Conservation (phyloP, 164 flowering plant species). For the Tetracentron sinense region DNA sequence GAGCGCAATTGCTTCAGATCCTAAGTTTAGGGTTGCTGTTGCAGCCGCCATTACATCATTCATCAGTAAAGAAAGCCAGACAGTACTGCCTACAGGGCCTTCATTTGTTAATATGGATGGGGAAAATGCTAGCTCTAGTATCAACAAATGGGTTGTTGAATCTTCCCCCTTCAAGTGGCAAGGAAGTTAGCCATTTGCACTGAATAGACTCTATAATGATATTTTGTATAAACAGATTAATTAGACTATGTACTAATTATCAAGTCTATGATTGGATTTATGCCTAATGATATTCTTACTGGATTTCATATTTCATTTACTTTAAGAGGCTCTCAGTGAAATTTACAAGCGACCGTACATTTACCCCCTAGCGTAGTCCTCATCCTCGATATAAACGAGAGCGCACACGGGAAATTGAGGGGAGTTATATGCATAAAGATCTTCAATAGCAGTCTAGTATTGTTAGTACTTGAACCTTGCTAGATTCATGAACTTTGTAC, state of each 20-base stretch:
- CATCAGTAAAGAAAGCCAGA: slow-evolving; percentile 38
- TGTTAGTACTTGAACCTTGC: neutral
- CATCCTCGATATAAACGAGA: no score
- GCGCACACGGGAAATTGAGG: no score
- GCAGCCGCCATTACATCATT: slow-evolving; percentile 69
- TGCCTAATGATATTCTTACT: neutral
- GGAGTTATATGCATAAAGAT: no score
- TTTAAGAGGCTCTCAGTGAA: no score
- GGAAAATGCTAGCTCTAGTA: slow-evolving; percentile 24
- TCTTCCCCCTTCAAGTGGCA: slow-evolving; percentile 2
- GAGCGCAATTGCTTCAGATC: slow-evolving; percentile 55
- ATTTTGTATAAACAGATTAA: neutral
- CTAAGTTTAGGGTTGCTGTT: slow-evolving; percentile 65
- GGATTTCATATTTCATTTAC: neutral
- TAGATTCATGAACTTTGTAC: neutral
- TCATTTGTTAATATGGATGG: slow-evolving; percentile 21
- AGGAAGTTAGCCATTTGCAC: slow-evolving; percentile 7
- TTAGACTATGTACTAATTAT: neutral
- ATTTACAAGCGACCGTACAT: no score
- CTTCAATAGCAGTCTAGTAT: neutral
- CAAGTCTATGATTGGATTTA: neutral
- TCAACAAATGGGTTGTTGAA: slow-evolving; percentile 18
- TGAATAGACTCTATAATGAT: neutral
- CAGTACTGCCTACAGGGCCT: slow-evolving; percentile 6
- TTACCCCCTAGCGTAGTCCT: no score